phyloP scores from a whole-genome alignment of 2,329 filamentous ascomycete species.

The Bertia moriformis region DNA sequence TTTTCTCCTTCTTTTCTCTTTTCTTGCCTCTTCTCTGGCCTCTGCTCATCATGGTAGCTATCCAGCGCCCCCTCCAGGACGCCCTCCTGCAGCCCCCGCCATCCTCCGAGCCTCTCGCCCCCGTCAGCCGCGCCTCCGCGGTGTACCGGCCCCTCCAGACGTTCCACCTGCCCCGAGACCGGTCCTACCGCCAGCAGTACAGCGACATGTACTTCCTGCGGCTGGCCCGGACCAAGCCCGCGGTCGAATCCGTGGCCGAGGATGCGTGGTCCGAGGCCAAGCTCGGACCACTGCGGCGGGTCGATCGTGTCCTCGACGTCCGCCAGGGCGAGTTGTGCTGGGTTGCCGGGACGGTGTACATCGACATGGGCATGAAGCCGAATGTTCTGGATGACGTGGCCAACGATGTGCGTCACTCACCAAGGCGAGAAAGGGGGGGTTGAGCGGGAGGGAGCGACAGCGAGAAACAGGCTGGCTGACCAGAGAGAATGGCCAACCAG shows the following conservation, averaged over 20 bases:
- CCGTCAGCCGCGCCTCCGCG: too few species aligned
- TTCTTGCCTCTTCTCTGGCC: too few species aligned
- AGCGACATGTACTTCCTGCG: slow-evolving; percentile 95
- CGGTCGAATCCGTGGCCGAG: slow-evolving; percentile 58
- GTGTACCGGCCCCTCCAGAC: slow-evolving; percentile 62
- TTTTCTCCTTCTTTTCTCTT: too few species aligned
- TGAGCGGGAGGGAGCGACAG: neutral
- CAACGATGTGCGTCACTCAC: slow-evolving; percentile 54
- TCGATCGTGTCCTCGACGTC: slow-evolving; percentile 85
- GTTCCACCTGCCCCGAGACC: slow-evolving; percentile 56
- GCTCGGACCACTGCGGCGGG: too few species aligned
- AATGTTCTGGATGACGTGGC: slow-evolving; percentile 90
- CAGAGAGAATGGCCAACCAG: too few species aligned
- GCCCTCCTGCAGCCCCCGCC: too few species aligned
- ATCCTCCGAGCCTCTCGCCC: too few species aligned
- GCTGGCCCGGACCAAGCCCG: slow-evolving; percentile 72
- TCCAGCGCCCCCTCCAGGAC: too few species aligned
- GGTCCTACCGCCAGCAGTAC: slow-evolving; percentile 86
- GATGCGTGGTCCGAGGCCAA: slow-evolving; percentile 66
- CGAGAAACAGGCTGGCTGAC: neutral
- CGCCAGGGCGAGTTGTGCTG: slow-evolving; percentile 91
- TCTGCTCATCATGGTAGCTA: too few species aligned
- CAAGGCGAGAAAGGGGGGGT: neutral
- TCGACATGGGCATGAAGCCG: slow-evolving; percentile 92
- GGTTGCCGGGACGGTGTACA: slow-evolving; percentile 87